phyloP scores from a whole-genome alignment of 176 grass and related monocot genomes.

The sorghum (Sorghum bicolor) region Sorghum_bicolor_NCBIv3 NC_012871.2:66065001-66065500 shows the following conservation, averaged over 20 bases:
- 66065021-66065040: not conserved
- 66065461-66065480: not conserved
- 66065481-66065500: not conserved
- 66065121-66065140: not conserved
- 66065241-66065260: conserved; percentile 86
- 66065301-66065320: conserved; percentile 77
- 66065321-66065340: conserved; percentile 88
- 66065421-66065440: not conserved
- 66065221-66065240: conserved; percentile 88
- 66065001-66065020: not conserved
- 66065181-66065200: conserved; percentile 62
- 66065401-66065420: not conserved
- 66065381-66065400: not conserved
- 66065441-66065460: not conserved
- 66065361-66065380: conserved; percentile 85
- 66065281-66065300: conserved; percentile 70
- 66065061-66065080: conserved; percentile 7
- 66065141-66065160: not conserved
- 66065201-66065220: conserved; percentile 64
- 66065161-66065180: conserved; percentile 13
- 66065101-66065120: conserved; percentile 78
- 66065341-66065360: conserved; percentile 87
- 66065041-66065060: not conserved
- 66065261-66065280: conserved; percentile 98
- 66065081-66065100: conserved; percentile 96